Conservation (phyloP, 2,329 filamentous ascomycete species). For the Paracorniculantispora psalliotae region DNA sequence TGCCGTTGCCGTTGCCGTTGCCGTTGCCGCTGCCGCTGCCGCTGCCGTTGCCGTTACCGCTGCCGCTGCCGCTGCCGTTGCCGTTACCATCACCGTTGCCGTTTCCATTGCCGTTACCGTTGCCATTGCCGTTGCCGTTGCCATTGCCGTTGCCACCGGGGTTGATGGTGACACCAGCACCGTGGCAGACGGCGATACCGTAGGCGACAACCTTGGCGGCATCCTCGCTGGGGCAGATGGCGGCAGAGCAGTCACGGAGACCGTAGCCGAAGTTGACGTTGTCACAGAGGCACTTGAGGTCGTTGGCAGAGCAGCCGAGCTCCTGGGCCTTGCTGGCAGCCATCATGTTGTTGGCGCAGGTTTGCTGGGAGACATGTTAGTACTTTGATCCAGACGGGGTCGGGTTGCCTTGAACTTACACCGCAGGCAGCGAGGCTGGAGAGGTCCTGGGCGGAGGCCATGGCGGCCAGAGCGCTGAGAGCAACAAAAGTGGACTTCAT, state of each 20-base stretch:
- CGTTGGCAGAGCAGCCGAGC: conserved; percentile 41
- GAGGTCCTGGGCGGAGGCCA: conserved; percentile 37
- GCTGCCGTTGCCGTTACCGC: too few relatives aligned
- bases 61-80: too few relatives aligned
- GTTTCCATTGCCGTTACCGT: conserved; percentile 19
- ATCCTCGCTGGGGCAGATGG: conserved; percentile 35
- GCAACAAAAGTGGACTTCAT: conserved; percentile 48
- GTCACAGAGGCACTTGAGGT: conserved; percentile 43
- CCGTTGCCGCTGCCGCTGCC: too few relatives aligned
- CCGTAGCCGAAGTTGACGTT: conserved; percentile 44
- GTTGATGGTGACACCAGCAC: conserved; percentile 22
- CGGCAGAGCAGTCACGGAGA: conserved; percentile 45
- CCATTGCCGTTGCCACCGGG: neutral
- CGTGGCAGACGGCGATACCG: conserved; percentile 34
- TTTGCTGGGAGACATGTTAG: conserved; percentile 33
- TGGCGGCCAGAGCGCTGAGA: conserved; percentile 36
- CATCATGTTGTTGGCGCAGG: conserved; percentile 48
- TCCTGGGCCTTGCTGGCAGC: conserved; percentile 33
- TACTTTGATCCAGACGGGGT: too few relatives aligned
- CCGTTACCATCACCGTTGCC: too few relatives aligned
- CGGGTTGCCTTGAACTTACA: conserved; percentile 37
- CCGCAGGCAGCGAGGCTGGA: conserved; percentile 44
- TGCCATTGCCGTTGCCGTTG: conserved; percentile 14
- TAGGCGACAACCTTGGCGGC: conserved; percentile 34
- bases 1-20: too few relatives aligned